Percentiles rank a stretch among this genome's conserved stretches.
These are phyloP conservation scores for Lanmaoa rubissima DNA, from an alignment of 768 basidiomycete genomes.

Conservation along the genomic window DNA sequence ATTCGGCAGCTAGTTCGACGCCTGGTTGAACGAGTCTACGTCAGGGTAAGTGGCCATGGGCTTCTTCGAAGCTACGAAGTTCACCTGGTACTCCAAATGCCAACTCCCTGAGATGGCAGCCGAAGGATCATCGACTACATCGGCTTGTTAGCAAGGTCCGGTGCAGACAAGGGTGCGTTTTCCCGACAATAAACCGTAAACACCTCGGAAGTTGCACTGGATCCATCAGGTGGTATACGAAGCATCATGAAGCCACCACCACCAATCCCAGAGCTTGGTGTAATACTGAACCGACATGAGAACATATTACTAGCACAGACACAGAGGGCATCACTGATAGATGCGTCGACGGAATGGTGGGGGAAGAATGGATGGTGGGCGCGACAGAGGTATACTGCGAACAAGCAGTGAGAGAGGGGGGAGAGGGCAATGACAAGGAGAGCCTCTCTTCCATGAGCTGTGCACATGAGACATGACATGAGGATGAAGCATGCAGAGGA, in stretches of 20 bases:
- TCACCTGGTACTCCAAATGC: slow-evolving; percentile 89
- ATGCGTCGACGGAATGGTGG: slow-evolving; percentile 59
- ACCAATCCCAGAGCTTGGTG: slow-evolving; percentile 68
- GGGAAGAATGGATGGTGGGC: background rate
- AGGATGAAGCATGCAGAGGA: slow-evolving; percentile 6
- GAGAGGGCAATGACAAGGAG: too few species aligned
- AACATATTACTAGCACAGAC: slow-evolving; percentile 84
- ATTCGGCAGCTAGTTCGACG: slow-evolving; percentile 68
- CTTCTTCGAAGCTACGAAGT: slow-evolving; percentile 78
- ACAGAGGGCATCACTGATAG: slow-evolving; percentile 74
- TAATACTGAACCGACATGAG: slow-evolving; percentile 42
- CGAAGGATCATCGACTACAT: slow-evolving; percentile 66
- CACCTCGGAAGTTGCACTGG: slow-evolving; percentile 48
- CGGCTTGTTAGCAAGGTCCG: background rate
- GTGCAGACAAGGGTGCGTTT: slow-evolving; percentile 45
- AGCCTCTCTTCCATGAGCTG: too few species aligned
- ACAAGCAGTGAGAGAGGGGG: slow-evolving; percentile 2
- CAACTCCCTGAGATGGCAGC: slow-evolving; percentile 71
- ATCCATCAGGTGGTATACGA: slow-evolving; percentile 50
- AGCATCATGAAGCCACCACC: too few species aligned
- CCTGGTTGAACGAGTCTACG: slow-evolving; percentile 67
- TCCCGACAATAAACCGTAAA: slow-evolving; percentile 86
- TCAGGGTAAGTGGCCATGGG: slow-evolving; percentile 75
- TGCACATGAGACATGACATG: background rate
- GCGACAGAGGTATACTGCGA: background rate